Evolutionary conservation across 257 asterid genomes (phyloP).

Genomic region (Capsicum chinense): DNA sequence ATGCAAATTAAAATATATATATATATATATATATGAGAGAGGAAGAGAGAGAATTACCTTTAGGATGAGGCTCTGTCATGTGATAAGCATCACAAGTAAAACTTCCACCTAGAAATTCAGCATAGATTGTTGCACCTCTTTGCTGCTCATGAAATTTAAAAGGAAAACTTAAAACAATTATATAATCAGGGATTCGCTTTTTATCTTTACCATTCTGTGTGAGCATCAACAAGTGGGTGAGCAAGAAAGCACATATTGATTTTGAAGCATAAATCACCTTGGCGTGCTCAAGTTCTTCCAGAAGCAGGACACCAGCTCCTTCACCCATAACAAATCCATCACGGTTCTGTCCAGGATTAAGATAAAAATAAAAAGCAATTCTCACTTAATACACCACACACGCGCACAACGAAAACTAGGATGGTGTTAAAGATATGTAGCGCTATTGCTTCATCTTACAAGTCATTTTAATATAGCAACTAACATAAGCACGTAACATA

Average conservation of each 20-base stretch:
- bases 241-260: conserved; percentile 7
- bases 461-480: neutral
- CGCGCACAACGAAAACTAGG: neutral
- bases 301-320: conserved; percentile 91
- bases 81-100: conserved; percentile 98
- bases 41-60: conserved; percentile 52
- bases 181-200: conserved; percentile 3
- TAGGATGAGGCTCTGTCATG: conserved; percentile 98
- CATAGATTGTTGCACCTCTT: conserved; percentile 94
- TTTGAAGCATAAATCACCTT: conserved; percentile 52
- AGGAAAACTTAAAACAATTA: conserved; percentile 24
- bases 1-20: neutral
- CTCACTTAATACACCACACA: neutral
- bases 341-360: conserved; percentile 64
- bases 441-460: conserved; percentile 21
- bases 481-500: neutral
- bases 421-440: neutral
- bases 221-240: conserved; percentile 15
- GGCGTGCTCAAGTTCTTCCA: conserved; percentile 98
- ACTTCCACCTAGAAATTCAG: conserved; percentile 98
- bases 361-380: conserved; percentile 23
- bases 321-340: conserved; percentile 99
- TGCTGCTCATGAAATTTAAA: conserved; percentile 50
- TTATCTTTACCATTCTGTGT: neutral
- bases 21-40: neutral